Evolutionary conservation across 306 rosid species (phyloP).

Genomic region (Mimosa bimucronata): DNA sequence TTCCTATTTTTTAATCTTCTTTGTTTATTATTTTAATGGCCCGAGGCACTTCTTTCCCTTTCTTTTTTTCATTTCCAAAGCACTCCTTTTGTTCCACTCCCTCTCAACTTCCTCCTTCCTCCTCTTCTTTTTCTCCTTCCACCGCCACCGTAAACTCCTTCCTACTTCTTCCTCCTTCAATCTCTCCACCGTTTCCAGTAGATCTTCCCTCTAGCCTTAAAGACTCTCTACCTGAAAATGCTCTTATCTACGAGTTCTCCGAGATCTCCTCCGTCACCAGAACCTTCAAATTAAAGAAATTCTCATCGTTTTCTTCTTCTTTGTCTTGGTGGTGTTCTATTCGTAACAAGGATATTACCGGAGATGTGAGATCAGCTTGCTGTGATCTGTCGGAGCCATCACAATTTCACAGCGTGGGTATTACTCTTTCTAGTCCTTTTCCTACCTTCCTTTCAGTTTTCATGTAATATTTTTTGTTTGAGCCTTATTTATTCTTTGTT

Average conservation of each 20-base stretch:
- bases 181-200: slow-evolving; percentile 58
- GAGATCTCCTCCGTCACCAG: slow-evolving; percentile 73
- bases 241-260: slow-evolving; percentile 62
- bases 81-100: too few species aligned
- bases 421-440: too few species aligned
- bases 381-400: too few species aligned
- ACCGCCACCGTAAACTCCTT: slow-evolving; percentile 5
- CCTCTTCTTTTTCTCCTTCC: background rate
- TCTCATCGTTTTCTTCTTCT: slow-evolving; percentile 62
- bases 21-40: too few species aligned
- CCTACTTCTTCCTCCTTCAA: slow-evolving; percentile 45
- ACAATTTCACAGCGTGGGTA: too few species aligned
- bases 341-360: slow-evolving; percentile 58
- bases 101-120: background rate
- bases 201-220: slow-evolving; percentile 68
- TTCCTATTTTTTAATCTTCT: too few species aligned
- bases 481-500: too few species aligned
- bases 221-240: slow-evolving; percentile 70
- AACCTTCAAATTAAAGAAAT: slow-evolving; percentile 44
- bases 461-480: too few species aligned
- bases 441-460: too few species aligned
- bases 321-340: slow-evolving; percentile 75
- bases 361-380: too few species aligned
- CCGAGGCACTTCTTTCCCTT: too few species aligned
- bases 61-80: too few species aligned